A percentile compares a stretch with the other conserved stretches of the same genome.
Evolutionary conservation across 176 grass and related monocot genomes (phyloP).

Genomic region (Dactylis glomerata): DNA sequence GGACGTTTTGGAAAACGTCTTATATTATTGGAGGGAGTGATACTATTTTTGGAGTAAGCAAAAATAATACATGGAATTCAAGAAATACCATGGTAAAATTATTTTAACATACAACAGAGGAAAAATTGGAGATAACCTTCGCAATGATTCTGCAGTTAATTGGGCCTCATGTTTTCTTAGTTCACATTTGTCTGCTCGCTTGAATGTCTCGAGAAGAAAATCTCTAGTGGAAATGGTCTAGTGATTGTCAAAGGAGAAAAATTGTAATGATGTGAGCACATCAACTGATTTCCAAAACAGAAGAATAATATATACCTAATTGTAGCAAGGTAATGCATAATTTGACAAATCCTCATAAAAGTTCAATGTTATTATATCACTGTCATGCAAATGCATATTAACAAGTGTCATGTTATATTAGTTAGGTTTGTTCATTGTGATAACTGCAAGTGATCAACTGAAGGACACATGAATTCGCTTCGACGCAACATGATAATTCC

Average conservation of each 20-base stretch:
- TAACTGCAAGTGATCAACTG: background rate
- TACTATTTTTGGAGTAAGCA: no score
- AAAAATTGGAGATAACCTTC: constrained; percentile 52
- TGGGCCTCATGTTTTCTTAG: constrained; percentile 73
- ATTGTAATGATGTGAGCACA: background rate
- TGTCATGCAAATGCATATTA: no score
- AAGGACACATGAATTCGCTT: background rate
- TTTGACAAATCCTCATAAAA: no score
- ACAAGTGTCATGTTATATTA: background rate
- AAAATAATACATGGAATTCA: background rate
- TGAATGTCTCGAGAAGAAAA: constrained; percentile 90
- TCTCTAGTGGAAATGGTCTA: constrained; percentile 87
- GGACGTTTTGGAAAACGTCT: no score
- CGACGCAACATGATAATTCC: background rate
- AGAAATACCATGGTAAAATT: background rate
- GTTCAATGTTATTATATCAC: no score
- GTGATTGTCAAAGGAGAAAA: constrained; percentile 27
- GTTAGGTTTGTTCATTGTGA: background rate
- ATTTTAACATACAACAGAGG: constrained; percentile 8
- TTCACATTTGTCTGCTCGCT: constrained; percentile 67
- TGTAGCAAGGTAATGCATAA: background rate
- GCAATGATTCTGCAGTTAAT: constrained; percentile 70
- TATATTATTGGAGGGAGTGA: no score
- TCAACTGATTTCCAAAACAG: constrained; percentile 21
- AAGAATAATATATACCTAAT: background rate